These are phyloP conservation scores for Rhynchospora breviuscula DNA, from an alignment of 176 grass and related monocot species.

Conservation along the genomic window DNA sequence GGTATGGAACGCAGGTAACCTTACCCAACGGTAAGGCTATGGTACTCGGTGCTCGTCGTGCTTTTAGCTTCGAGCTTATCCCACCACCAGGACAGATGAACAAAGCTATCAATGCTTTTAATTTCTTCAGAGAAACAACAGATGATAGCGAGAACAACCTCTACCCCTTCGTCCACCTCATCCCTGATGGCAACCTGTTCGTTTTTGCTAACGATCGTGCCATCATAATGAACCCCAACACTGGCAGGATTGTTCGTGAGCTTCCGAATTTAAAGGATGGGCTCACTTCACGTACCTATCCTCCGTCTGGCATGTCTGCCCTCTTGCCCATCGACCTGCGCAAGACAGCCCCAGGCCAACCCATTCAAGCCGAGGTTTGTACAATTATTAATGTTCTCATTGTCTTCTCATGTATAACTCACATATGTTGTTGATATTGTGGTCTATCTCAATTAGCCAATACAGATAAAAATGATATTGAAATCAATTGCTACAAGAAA, in stretches of 20 bases:
- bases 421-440: too few relatives aligned
- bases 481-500: too few relatives aligned
- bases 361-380: slow-evolving; percentile 32
- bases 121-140: slow-evolving; percentile 51
- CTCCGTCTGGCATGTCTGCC: slow-evolving; percentile 60
- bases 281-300: slow-evolving; percentile 53
- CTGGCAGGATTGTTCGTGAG: slow-evolving; percentile 42
- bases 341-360: slow-evolving; percentile 16
- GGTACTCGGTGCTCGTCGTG: slow-evolving; percentile 60
- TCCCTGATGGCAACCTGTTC: slow-evolving; percentile 65
- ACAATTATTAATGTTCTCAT: neutral
- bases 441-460: too few relatives aligned
- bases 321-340: slow-evolving; percentile 72
- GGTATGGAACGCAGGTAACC: slow-evolving; percentile 63
- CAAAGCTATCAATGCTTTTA: neutral
- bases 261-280: slow-evolving; percentile 56
- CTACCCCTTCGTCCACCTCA: slow-evolving; percentile 85
- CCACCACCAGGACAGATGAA: slow-evolving; percentile 46
- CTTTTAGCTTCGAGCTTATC: slow-evolving; percentile 68
- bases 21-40: slow-evolving; percentile 56
- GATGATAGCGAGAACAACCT: slow-evolving; percentile 85
- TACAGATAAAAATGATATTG: too few relatives aligned
- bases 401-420: too few relatives aligned
- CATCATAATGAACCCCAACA: slow-evolving; percentile 43
- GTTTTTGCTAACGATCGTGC: slow-evolving; percentile 80